Evolutionary conservation across 164 flowering plant genomes (phyloP), one percentile per base, ranked within the genome.

Genomic region (Euptelea pleiosperma): DNA sequence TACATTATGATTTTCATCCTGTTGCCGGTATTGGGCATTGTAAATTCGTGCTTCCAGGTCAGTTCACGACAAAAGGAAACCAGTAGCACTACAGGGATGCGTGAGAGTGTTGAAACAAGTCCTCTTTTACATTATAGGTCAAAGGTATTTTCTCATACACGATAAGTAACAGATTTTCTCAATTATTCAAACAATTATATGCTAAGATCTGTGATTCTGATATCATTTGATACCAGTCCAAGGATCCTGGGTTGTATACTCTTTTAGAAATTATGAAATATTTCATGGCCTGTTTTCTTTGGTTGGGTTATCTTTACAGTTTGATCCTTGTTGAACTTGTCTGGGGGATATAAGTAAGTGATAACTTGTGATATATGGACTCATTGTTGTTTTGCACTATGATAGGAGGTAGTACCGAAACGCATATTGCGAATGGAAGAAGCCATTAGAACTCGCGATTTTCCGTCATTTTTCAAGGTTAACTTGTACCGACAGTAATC

Each of bases 31-130:
- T 24, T 30, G 55, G 8, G 2, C 16, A 28, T 34, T 41, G 7
- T 44, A 11, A 33, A 39, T 2, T 14, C 21, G 24, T 25, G 58
- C 25, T 24, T 53, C 51, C 68, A 91, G 97, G 99, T 94, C 50
- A 86, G 99, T 67, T 83, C 97, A 46, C 66, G 74, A 43, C 99
- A 94, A 71, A 94, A 94, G 81, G 99, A 94, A 73, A 91, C 96
- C 50, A 94, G 97, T 76, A 94, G 99, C 74, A 94, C 99, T 28
- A 16, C 87, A 12, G 99, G 99, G 63, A 94, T 94, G 99, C 96
- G 93, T 65, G 99, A 94, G 26, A 85, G 76, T 72, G 93, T 91
- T 57, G 88, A 89, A 66, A 94, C 96, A 42, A 94, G 99, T 72
- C 54, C 78, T 67, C 96, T 94, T 62, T 70, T 94, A 46, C 73